phyloP scores from a whole-genome alignment of 805 yeast genomes.

The Nakazawaea pomicola region DNA sequence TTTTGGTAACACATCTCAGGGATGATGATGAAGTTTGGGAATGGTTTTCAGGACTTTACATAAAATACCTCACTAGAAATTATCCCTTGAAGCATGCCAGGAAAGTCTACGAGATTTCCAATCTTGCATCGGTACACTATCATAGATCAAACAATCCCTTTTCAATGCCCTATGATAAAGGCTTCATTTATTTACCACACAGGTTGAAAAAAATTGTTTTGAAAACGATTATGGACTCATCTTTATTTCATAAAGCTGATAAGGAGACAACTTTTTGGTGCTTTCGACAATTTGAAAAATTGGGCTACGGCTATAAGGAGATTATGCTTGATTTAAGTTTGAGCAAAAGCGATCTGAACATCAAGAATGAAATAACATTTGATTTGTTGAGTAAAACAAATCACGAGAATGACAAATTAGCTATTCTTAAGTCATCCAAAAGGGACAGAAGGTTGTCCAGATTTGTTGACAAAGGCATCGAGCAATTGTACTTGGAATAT shows the following conservation, averaged over 20 bases:
- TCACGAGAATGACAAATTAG: neutral
- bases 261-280: slow-evolving; percentile 7
- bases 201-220: slow-evolving; percentile 6
- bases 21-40: slow-evolving; percentile 23
- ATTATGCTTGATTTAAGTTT: slow-evolving; percentile 7
- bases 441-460: neutral
- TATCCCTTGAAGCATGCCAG: slow-evolving; percentile 20
- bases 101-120: slow-evolving; percentile 19
- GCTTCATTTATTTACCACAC: slow-evolving; percentile 16
- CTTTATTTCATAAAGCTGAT: slow-evolving; percentile 2
- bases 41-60: slow-evolving; percentile 21
- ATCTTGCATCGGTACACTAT: neutral
- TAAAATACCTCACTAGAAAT: slow-evolving; percentile 25
- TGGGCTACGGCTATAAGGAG: slow-evolving; percentile 11
- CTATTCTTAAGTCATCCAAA: neutral
- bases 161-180: slow-evolving; percentile 19
- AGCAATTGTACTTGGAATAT: too few species aligned
- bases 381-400: neutral
- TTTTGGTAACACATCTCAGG: slow-evolving; percentile 12
- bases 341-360: neutral
- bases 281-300: slow-evolving; percentile 6
- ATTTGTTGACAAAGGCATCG: neutral
- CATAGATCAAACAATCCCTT: slow-evolving; percentile 23
- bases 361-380: neutral
- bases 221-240: slow-evolving; percentile 9